These are phyloP conservation scores for Trichophyton verrucosum DNA, from an alignment of 2,329 filamentous ascomycete species.

Conservation along the genomic window DNA sequence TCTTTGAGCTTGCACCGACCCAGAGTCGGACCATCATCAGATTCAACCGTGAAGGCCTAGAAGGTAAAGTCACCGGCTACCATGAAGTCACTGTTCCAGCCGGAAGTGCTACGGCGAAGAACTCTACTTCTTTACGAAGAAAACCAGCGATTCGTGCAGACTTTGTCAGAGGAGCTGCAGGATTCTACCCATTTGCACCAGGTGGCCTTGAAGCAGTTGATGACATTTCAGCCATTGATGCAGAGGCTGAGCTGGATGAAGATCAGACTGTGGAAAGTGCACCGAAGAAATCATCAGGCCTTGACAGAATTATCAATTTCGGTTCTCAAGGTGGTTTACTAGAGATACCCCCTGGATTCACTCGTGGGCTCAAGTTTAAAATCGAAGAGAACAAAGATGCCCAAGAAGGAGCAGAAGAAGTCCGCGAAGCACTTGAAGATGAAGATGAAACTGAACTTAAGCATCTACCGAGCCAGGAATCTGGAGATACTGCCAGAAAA, in stretches of 20 bases:
- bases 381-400: conserved; percentile 43
- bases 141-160: conserved; percentile 79
- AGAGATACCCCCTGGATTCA: conserved; percentile 69
- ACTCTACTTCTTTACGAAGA: conserved; percentile 76
- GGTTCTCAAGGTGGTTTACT: conserved; percentile 64
- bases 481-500: conserved; percentile 18
- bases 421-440: conserved; percentile 50
- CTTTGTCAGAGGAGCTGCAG: conserved; percentile 82
- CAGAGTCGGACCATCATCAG: conserved; percentile 91
- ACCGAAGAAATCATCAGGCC: conserved; percentile 32
- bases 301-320: conserved; percentile 81
- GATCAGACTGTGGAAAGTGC: conserved; percentile 30
- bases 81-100: conserved; percentile 86
- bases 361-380: conserved; percentile 61
- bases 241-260: conserved; percentile 49
- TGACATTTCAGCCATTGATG: conserved; percentile 71
- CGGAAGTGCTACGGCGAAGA: conserved; percentile 82
- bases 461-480: conserved; percentile 20
- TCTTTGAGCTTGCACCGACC: conserved; percentile 78
- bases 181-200: conserved; percentile 88
- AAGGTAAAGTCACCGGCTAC: conserved; percentile 87
- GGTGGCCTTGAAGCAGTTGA: conserved; percentile 81
- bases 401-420: conserved; percentile 51
- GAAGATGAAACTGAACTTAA: conserved; percentile 26
- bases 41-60: conserved; percentile 80